Percentiles rank a stretch among this genome's conserved stretches.
phyloP scores from a whole-genome alignment of 768 basidiomycete genomes.

The Suillus hirtellus region DNA sequence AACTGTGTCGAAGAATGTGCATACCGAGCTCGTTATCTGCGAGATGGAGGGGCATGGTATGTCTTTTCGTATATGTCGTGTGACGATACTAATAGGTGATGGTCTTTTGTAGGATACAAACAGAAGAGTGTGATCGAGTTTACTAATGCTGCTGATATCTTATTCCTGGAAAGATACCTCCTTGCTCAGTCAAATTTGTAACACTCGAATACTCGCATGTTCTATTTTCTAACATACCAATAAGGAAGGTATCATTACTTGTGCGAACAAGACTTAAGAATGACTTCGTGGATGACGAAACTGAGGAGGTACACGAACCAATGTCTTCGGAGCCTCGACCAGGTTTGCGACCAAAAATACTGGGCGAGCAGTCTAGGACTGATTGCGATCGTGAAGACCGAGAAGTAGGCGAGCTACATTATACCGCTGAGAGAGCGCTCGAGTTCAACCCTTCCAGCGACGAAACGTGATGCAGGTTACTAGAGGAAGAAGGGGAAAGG shows the following conservation, averaged over 20 bases:
- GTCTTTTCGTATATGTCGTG: slow-evolving; percentile 10
- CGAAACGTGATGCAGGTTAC: neutral
- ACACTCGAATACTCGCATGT: neutral
- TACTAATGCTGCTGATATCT: slow-evolving; percentile 39
- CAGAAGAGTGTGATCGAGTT: slow-evolving; percentile 47
- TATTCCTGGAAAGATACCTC: slow-evolving; percentile 39
- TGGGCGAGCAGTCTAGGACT: neutral
- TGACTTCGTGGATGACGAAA: slow-evolving; percentile 11
- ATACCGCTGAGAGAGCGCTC: neutral
- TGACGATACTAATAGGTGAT: slow-evolving; percentile 9
- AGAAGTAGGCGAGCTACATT: neutral
- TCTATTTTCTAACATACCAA: neutral
- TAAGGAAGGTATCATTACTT: neutral
- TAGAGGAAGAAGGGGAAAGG: neutral
- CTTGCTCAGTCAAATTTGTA: slow-evolving; percentile 18
- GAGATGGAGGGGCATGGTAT: slow-evolving; percentile 45
- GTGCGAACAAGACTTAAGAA: slow-evolving; percentile 11
- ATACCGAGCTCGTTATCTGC: slow-evolving; percentile 40
- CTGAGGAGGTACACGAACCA: slow-evolving; percentile 1
- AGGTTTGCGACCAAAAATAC: neutral
- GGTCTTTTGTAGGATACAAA: slow-evolving; percentile 35
- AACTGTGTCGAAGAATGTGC: slow-evolving; percentile 30
- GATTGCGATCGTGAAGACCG: neutral
- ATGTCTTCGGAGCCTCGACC: slow-evolving; percentile 6
- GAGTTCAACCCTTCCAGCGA: neutral